Evolutionary conservation across 192 early-diverging fungal species (phyloP), one percentile per base, ranked within the genome.

Genomic region (Cetraspora pellucida): DNA sequence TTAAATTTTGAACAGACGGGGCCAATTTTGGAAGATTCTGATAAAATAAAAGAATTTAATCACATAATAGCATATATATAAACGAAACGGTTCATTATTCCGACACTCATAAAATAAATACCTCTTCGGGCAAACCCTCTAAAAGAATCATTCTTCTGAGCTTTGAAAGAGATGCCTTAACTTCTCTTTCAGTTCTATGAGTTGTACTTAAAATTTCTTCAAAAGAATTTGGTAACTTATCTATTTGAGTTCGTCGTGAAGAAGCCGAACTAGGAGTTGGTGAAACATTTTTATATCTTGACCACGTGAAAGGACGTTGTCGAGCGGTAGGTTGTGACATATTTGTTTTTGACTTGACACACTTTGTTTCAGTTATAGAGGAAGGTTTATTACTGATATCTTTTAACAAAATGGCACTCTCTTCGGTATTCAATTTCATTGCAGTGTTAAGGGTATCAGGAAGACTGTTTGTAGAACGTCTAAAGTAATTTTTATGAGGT

Each of bases 51-150:
- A 7, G 7, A 37, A 7, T 37, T 37, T 6, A 37, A 37, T 6
- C 37, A 37, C 37, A 37, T 37, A 37, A 37, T 27, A 30, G 25
- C 10, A 23, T 19, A 17, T 21, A n/a, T 46, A 68, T 43, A 16
- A 10, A 23, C 21, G 11, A 13, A 10, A 60, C 27, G 27, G 7
- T 27, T 1, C 1, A 30, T 13, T 13, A 1, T 27, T 27, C 27
- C 5, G 10, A 11, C 58, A 27, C 23, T 21, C 21, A 27, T 60
- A 63, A 28, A 14, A 4, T 37, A 30, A 63, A 46, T 75, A 80
- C 78, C 77, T 86, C 79, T 5, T 84, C 78, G 23, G 90, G 92
- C 21, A 93, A 81, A 55, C 92, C 91, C 49, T 90, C 84, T 37
- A 81, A 78, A 6, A 92, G 77, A 57, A 93, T 82, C 66, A 91